Base-by-base conservation (phyloP, 441 rosid genomes). In the Gossypium lobatum region DNA sequence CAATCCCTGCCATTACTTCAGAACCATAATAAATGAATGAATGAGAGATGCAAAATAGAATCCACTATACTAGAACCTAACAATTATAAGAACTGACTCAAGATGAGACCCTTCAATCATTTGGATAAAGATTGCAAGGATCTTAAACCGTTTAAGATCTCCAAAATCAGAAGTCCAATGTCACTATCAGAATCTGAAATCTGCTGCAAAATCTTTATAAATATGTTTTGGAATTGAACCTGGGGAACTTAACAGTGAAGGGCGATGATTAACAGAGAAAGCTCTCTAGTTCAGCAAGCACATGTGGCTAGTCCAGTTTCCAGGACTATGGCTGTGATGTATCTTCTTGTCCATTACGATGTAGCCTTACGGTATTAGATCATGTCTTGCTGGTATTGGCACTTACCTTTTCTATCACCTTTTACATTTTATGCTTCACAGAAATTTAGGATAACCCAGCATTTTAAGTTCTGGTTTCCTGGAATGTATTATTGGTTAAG, bases 401-500 rank as follows among this genome's bases (percentile, higher is more conserved):
- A 8, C 26, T 28, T 46, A 52, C 8, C 26, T 53, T 69, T 69
- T 53, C 13, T 16, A 50, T 69, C 46, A 16, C 34, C 3, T 26
- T 26, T 16, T 18, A 14, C 42, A 5, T 52, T 53, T 17, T 54
- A 7, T 28, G 60, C 46, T 18, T 69, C 59, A 25, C n/a, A 69
- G 3, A 5, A 17, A 6, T 28, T 2, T 68, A 7, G 26, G 60
- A 25, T 28, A 31, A 16, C 25, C 48, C 14, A n/a, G 18, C 42
- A 14, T 14, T 16, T 14, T 52, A 67, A 52, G 20, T 25, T 67
- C 72, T 67, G 42, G 25, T 50, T 50, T 68, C 13, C 21, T 48
- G 42, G 72, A 68, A 68, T n/a, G 17, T 68, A 50, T 50, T 68
- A 6, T 50, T 16, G 5, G 10, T 68, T 64, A 34, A 50, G 72